Base-by-base conservation (phyloP, 1,284 basidiomycete genomes). In the Trametes polyzona region DNA sequence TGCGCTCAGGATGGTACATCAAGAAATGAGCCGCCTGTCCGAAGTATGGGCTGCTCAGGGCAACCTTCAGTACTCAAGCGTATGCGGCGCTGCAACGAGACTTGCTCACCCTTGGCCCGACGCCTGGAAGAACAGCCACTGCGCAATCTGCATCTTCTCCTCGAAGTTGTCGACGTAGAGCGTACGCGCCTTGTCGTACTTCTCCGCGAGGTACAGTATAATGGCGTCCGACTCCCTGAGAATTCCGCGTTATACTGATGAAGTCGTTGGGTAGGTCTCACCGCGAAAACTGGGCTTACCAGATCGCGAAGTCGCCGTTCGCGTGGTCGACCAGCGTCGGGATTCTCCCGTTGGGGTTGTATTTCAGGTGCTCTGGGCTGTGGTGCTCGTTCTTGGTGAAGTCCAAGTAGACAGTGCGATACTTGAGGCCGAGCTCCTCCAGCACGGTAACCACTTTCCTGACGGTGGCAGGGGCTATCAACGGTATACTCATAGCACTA, bases 191-290 rank as follows among this genome's bases (percentile, higher is more conserved):
- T 51, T 61, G 61, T 75, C 74, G 65, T 75, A 74, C 50, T 64
- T 69, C 36, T 67, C 66, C 35, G 69, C 64, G 30, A 76, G 62
- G 62, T 75, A 75, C 8, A 56, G 35, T 16, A 76, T 37, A 57
- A 73, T 73, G 17, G 74, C 74, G 37, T 68, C 65, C 12, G 68
- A 71, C 53, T 75, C 74, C 69, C 70, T 74, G 39, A 65, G 14
- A n/a, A n/a, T n/a, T n/a, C n/a, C 36, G 36, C 17, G 7, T 7
- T 9, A 8, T 12, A 36, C 3, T 36, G 3, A n/a, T 7, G 16
- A 17, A n/a, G 16, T 3, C 2, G 35, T 17, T 35, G 14, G 11
- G 16, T 14, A 36, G 16, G 8, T 4, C 9, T 7, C 27, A 27
- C 26, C 39, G 24, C 16, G 5, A 19, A 19, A 36, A 3, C 23